Percentiles rank a stretch among this genome's conserved stretches.
Conservation (phyloP, 352 stramenopile genomes). For the Phytophthora crassamura region DNA sequence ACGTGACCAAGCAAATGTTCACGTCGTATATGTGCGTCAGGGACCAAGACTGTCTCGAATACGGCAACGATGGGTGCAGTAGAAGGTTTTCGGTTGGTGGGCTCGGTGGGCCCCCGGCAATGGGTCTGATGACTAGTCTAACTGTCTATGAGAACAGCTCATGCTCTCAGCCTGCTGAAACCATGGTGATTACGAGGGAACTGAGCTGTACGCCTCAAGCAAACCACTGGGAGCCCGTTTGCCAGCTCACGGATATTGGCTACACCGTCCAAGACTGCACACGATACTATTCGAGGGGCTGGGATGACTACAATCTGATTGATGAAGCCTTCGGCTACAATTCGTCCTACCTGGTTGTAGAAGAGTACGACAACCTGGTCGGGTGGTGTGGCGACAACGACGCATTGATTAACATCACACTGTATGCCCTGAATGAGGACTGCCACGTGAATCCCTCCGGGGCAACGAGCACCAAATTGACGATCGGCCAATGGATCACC, state of each 20-base stretch:
- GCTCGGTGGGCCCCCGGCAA: neutral
- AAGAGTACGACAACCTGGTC: slow-evolving; percentile 6
- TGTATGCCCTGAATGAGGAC: slow-evolving; percentile 12
- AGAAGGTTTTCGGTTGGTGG: slow-evolving; percentile 9
- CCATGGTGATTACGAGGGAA: neutral
- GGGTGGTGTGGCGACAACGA: neutral
- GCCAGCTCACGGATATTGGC: neutral
- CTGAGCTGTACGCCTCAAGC: slow-evolving; percentile 1
- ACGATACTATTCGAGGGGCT: neutral
- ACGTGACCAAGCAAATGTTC: slow-evolving; percentile 1
- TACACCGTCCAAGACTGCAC: slow-evolving; percentile 2
- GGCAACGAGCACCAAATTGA: slow-evolving; percentile 5
- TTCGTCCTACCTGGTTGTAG: slow-evolving; percentile 10
- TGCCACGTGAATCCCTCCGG: slow-evolving; percentile 6
- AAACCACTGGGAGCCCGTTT: neutral
- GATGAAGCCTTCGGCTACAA: slow-evolving; percentile 5
- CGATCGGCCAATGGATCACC: neutral
- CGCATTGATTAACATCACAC: neutral
- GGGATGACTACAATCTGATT: neutral
- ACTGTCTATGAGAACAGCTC: slow-evolving; percentile 5
- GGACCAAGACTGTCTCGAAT: neutral
- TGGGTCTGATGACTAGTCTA: neutral
- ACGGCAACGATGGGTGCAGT: slow-evolving; percentile 1
- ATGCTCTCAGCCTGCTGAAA: slow-evolving; percentile 9
- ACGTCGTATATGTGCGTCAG: neutral